Conservation (phyloP, 495 filamentous ascomycete species). For the Trichoderma virens region DNA sequence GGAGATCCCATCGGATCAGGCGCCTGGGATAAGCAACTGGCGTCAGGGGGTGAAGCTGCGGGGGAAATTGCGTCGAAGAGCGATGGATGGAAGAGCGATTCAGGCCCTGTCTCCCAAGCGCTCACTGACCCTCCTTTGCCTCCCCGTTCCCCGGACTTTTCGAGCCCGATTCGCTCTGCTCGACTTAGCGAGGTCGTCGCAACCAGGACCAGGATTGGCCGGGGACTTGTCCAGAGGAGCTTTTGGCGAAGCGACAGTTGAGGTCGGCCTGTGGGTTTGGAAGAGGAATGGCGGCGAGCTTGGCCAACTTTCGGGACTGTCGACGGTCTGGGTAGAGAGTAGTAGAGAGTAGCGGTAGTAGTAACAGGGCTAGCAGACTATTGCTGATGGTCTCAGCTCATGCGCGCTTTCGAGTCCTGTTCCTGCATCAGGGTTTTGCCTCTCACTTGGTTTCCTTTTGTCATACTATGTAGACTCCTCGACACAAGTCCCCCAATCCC, state of each 20-base stretch:
- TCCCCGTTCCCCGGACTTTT: conserved; percentile 4
- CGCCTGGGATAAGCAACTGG: conserved; percentile 8
- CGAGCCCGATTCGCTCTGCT: not conserved
- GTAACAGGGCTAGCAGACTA: not conserved
- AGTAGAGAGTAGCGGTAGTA: not conserved
- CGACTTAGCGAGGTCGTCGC: not conserved
- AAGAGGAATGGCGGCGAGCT: not conserved
- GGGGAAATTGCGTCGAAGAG: conserved; percentile 2
- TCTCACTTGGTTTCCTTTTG: too few relatives aligned
- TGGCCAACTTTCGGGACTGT: not conserved
- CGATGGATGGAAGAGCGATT: not conserved
- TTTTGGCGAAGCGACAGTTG: not conserved
- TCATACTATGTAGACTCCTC: too few relatives aligned
- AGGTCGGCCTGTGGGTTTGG: not conserved
- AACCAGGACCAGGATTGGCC: not conserved
- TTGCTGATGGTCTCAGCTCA: not conserved
- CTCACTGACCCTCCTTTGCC: not conserved
- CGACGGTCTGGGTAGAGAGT: conserved; percentile 2
- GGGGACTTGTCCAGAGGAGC: not conserved
- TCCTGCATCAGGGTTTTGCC: not conserved
- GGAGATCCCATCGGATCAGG: conserved; percentile 8
- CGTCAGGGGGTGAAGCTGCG: conserved; percentile 3
- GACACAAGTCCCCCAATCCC: too few relatives aligned
- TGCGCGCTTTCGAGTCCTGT: not conserved
- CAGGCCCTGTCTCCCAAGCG: not conserved